These are phyloP conservation scores for Angomonas ambiguus DNA, from an alignment of 208 protist genomes.

Conservation along the genomic window DNA sequence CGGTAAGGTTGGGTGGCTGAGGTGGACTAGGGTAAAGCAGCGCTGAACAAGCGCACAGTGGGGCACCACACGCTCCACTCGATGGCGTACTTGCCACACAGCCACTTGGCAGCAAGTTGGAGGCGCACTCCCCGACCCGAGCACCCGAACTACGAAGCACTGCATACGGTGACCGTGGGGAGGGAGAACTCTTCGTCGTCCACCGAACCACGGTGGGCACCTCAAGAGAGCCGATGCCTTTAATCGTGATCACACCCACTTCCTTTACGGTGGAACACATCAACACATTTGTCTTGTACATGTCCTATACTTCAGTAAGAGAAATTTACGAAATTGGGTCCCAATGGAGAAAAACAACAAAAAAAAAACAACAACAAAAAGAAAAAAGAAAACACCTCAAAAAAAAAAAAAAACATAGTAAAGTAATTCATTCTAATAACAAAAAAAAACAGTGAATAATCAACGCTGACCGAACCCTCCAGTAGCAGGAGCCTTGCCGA, in stretches of 20 bases:
- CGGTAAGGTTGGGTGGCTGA: background rate
- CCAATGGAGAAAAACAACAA: background rate
- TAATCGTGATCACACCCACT: conserved; percentile 11
- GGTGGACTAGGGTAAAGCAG: conserved; percentile 19
- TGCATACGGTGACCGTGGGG: conserved; percentile 56
- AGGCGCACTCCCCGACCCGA: conserved; percentile 30
- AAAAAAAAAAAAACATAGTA: background rate
- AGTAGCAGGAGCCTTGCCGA: conserved; percentile 12
- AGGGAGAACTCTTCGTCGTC: conserved; percentile 9
- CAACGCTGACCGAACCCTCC: conserved; percentile 15
- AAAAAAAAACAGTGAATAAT: background rate
- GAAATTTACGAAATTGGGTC: background rate
- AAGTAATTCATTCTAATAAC: too few relatives aligned
- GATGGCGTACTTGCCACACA: conserved; percentile 5
- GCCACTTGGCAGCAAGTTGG: conserved; percentile 21
- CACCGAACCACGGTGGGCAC: conserved; percentile 8
- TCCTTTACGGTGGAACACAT: conserved; percentile 9
- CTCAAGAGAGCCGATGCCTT: conserved; percentile 20
- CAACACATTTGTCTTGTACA: background rate
- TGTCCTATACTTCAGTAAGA: background rate
- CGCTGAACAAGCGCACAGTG: conserved; percentile 30
- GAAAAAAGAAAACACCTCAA: conserved; percentile 5
- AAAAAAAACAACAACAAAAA: conserved; percentile 10
- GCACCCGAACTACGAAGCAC: conserved; percentile 46
- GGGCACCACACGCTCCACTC: conserved; percentile 18